Evolutionary conservation across 352 stramenopile species (phyloP).

Genomic region (Phytophthora idaei): DNA sequence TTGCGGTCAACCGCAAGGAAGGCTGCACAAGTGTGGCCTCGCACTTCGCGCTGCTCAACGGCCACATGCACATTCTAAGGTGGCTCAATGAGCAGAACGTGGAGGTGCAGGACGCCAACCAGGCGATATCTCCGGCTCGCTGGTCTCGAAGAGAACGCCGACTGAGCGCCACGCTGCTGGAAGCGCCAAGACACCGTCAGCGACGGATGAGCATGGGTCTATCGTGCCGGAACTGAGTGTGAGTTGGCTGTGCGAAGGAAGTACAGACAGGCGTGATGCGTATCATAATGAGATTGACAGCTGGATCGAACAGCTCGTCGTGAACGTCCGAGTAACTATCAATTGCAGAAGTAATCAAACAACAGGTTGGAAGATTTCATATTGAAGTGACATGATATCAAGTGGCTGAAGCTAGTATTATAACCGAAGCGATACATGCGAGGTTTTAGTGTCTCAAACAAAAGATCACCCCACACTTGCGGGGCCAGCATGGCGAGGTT

Average conservation of each 20-base stretch:
- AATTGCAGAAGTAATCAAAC: too few species aligned
- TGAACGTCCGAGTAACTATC: neutral
- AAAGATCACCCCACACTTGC: slow-evolving; percentile 14
- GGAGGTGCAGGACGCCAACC: slow-evolving; percentile 18
- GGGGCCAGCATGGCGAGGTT: neutral
- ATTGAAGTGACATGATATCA: slow-evolving; percentile 22
- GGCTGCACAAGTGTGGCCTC: slow-evolving; percentile 75
- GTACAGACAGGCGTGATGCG: slow-evolving; percentile 9
- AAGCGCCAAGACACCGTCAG: slow-evolving; percentile 30
- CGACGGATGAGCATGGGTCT: slow-evolving; percentile 38
- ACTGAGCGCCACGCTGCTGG: slow-evolving; percentile 38
- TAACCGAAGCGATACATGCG: neutral
- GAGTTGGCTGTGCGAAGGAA: slow-evolving; percentile 3
- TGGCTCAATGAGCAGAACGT: slow-evolving; percentile 66
- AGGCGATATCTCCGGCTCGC: slow-evolving; percentile 4
- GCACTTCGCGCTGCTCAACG: slow-evolving; percentile 71
- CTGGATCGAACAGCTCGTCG: slow-evolving; percentile 29
- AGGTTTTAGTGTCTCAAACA: slow-evolving; percentile 22
- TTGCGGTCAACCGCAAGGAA: slow-evolving; percentile 61
- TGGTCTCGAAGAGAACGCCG: slow-evolving; percentile 42
- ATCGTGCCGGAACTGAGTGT: slow-evolving; percentile 30
- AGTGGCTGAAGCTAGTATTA: slow-evolving; percentile 3
- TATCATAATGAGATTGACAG: slow-evolving; percentile 14
- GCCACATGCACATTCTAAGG: slow-evolving; percentile 63
- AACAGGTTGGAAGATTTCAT: neutral